phyloP scores from a whole-genome alignment of 225 moss, liverwort and hornwort species.

The Bryum argenteum region DNA sequence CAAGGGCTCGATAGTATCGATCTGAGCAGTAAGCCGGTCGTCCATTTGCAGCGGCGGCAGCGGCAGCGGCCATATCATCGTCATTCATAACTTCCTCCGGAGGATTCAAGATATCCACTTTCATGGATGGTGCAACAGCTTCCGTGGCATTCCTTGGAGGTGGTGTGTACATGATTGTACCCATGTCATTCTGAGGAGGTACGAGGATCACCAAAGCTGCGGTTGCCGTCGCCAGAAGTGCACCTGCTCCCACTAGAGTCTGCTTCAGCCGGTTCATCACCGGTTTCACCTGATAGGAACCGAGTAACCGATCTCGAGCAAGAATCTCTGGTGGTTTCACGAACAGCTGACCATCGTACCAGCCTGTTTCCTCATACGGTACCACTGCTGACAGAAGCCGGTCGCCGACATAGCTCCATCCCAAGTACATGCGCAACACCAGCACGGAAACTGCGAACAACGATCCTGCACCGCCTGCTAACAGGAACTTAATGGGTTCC shows the following conservation, averaged over 20 bases:
- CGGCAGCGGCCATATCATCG: constrained; percentile 68
- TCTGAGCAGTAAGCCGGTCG: constrained; percentile 68
- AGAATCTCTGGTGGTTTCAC: constrained; percentile 76
- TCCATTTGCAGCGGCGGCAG: constrained; percentile 68
- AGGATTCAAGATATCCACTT: constrained; percentile 61
- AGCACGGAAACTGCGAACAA: constrained; percentile 66
- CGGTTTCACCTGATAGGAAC: constrained; percentile 74
- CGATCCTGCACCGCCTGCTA: constrained; percentile 69
- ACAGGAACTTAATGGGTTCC: constrained; percentile 64
- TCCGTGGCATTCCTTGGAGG: constrained; percentile 47
- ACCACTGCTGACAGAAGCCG: constrained; percentile 69
- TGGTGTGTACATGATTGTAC: constrained; percentile 42
- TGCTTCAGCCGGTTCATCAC: constrained; percentile 70
- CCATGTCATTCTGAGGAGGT: constrained; percentile 47
- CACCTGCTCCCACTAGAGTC: constrained; percentile 62
- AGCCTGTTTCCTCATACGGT: constrained; percentile 72
- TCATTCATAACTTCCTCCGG: constrained; percentile 63
- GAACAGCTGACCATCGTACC: constrained; percentile 74
- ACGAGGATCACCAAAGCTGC: constrained; percentile 50
- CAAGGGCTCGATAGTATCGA: constrained; percentile 72
- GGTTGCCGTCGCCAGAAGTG: constrained; percentile 55
- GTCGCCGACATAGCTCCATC: constrained; percentile 74
- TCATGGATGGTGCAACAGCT: constrained; percentile 50
- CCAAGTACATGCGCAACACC: constrained; percentile 79
- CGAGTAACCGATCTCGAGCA: constrained; percentile 69